Percentiles rank a stretch among this genome's conserved stretches.
Conservation (phyloP, 805 yeast species). For the Kuraishia piskuri region DNA sequence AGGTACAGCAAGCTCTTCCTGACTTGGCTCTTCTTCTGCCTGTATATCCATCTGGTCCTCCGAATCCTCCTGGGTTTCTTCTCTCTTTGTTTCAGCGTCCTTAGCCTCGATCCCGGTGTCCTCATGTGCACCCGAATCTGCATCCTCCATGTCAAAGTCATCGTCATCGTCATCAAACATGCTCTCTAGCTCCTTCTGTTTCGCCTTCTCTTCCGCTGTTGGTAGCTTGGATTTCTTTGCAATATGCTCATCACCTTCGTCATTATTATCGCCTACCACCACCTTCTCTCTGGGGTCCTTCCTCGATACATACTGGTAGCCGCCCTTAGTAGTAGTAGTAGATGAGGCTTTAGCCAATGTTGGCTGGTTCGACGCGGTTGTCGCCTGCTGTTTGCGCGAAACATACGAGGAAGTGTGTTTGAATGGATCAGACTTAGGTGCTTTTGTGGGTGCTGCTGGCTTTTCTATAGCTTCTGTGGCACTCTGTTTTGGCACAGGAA, state of each 20-base stretch:
- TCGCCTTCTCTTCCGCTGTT: background rate
- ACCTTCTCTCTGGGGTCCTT: conserved; percentile 22
- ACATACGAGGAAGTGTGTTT: background rate
- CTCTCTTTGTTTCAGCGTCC: background rate
- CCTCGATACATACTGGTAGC: conserved; percentile 7
- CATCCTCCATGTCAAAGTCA: background rate
- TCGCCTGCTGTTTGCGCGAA: background rate
- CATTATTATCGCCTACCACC: conserved; percentile 8
- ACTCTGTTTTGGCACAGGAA: background rate
- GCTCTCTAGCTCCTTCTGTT: conserved; percentile 2
- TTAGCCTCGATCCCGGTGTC: background rate
- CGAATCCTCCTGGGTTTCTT: conserved; percentile 7
- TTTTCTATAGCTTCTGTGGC: background rate
- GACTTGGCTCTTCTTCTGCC: conserved; percentile 2
- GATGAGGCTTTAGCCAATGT: too few relatives aligned
- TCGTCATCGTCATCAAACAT: conserved; percentile 4
- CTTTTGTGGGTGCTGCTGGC: background rate
- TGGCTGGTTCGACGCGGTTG: background rate
- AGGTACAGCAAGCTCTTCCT: background rate
- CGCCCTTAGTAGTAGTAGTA: background rate
- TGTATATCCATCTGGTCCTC: conserved; percentile 1
- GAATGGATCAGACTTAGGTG: conserved; percentile 1
- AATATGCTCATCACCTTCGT: conserved; percentile 1
- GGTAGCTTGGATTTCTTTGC: conserved; percentile 3
- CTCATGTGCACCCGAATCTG: background rate